Percentiles rank a stretch among this genome's conserved stretches.
Evolutionary conservation across 176 grass and related monocot genomes (phyloP).

Genomic region (Oryza nivara): DNA sequence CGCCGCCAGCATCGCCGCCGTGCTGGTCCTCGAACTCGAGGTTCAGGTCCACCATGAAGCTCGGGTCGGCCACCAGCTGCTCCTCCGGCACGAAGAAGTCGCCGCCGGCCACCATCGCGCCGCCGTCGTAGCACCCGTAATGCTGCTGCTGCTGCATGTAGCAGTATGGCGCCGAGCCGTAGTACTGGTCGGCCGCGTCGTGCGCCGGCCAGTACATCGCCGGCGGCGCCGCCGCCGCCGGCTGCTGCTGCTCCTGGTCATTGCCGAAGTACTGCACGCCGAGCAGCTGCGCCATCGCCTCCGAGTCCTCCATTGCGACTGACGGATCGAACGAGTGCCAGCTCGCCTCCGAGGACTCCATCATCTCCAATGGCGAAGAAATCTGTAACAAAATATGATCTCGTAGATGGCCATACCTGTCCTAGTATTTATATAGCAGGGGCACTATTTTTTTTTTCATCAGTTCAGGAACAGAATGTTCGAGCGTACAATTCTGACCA

Average conservation of each 20-base stretch:
- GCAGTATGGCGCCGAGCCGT: constrained; percentile 37
- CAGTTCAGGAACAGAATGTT: constrained; percentile 31
- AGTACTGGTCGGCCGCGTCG: constrained; percentile 57
- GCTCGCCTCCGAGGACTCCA: constrained; percentile 54
- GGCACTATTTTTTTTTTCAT: not conserved
- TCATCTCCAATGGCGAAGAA: constrained; percentile 19
- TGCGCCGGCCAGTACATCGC: constrained; percentile 64
- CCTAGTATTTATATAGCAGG: constrained; percentile 45
- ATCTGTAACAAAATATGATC: not conserved
- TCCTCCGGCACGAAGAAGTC: constrained; percentile 54
- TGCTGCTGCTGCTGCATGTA: constrained; percentile 59
- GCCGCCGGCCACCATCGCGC: constrained; percentile 32
- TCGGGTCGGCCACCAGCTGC: constrained; percentile 45
- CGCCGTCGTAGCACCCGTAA: constrained; percentile 50
- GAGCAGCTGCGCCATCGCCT: constrained; percentile 75
- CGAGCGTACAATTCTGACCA: constrained; percentile 53
- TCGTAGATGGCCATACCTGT: constrained; percentile 15
- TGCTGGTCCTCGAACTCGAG: constrained; percentile 56
- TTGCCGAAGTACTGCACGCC: constrained; percentile 53
- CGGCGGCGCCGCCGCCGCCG: constrained; percentile 1
- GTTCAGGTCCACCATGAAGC: constrained; percentile 58
- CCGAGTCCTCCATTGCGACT: constrained; percentile 67
- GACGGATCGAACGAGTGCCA: constrained; percentile 77
- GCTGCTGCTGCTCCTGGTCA: constrained; percentile 41
- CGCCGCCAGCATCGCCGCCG: not conserved